A percentile compares a stretch with the other conserved stretches of the same genome.
Evolutionary conservation across 192 early-diverging fungal species (phyloP).

Genomic region (Podila epigama): DNA sequence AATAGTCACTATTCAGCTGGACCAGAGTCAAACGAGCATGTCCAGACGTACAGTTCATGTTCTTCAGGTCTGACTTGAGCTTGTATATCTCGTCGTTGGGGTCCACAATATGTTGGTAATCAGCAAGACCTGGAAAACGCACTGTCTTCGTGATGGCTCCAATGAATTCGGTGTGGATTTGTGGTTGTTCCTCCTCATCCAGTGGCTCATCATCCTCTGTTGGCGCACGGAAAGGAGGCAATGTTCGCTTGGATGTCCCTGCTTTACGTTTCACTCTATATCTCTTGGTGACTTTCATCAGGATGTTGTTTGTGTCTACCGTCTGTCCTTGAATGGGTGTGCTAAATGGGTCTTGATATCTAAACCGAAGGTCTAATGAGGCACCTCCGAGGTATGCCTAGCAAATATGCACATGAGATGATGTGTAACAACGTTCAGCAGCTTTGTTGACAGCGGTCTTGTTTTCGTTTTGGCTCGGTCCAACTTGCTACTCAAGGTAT

Average conservation of each 20-base stretch:
- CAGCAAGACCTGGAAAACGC: conserved; percentile 34
- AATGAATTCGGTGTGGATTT: conserved; percentile 16
- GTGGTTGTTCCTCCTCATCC: conserved; percentile 24
- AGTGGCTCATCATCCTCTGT: conserved; percentile 31
- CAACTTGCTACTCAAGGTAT: not conserved
- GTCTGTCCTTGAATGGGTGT: conserved; percentile 39
- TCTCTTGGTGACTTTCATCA: conserved; percentile 29
- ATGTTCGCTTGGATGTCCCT: conserved; percentile 12
- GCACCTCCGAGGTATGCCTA: conserved; percentile 43
- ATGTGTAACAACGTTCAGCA: not conserved
- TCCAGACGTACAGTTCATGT: conserved; percentile 31
- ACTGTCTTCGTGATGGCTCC: conserved; percentile 26
- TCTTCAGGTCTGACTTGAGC: conserved; percentile 26
- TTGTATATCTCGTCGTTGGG: conserved; percentile 25
- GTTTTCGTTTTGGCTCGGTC: no score
- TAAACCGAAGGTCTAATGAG: conserved; percentile 27
- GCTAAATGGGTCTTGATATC: conserved; percentile 27
- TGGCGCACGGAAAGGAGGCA: conserved; percentile 22
- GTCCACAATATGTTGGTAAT: conserved; percentile 41
- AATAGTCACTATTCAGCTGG: not conserved
- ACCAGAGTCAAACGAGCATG: no score
- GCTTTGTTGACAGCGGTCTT: no score
- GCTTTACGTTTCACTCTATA: conserved; percentile 37
- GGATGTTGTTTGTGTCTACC: conserved; percentile 20
- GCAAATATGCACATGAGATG: not conserved